Evolutionary conservation across 176 grass and related monocot species (phyloP).

Genomic region (Oryza officinalis): DNA sequence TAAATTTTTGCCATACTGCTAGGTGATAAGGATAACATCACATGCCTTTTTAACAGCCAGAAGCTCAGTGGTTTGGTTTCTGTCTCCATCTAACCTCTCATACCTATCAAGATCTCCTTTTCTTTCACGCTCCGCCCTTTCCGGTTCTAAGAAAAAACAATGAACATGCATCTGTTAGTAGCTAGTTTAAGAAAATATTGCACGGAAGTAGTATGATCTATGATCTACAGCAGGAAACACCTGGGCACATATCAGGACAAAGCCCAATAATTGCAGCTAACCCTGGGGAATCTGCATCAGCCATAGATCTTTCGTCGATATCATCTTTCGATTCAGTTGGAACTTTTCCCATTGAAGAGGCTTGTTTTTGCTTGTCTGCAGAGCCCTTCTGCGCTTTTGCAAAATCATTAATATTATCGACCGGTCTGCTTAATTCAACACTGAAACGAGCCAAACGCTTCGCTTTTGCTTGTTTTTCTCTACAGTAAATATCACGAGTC

Average conservation of each 20-base stretch:
- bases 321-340: slow-evolving; percentile 23
- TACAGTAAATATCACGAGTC: slow-evolving; percentile 42
- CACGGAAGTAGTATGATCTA: not conserved
- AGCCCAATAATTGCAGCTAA: slow-evolving; percentile 67
- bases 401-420: slow-evolving; percentile 50
- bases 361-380: slow-evolving; percentile 50
- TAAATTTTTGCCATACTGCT: slow-evolving; percentile 30
- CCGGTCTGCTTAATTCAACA: slow-evolving; percentile 70
- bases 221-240: slow-evolving; percentile 44
- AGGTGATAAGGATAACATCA: slow-evolving; percentile 49
- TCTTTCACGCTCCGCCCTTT: slow-evolving; percentile 89
- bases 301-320: slow-evolving; percentile 29
- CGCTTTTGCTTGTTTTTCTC: slow-evolving; percentile 88
- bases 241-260: slow-evolving; percentile 97
- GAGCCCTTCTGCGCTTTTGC: slow-evolving; percentile 38
- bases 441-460: slow-evolving; percentile 80
- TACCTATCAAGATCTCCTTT: slow-evolving; percentile 98
- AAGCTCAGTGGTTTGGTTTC: slow-evolving; percentile 87
- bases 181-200: slow-evolving; percentile 14
- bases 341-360: slow-evolving; percentile 31
- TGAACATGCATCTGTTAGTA: slow-evolving; percentile 11
- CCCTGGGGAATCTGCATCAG: slow-evolving; percentile 51
- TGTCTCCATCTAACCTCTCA: slow-evolving; percentile 78
- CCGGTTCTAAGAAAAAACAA: slow-evolving; percentile 62
- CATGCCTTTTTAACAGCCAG: slow-evolving; percentile 93